Base-by-base conservation (phyloP, 2,329 filamentous ascomycete genomes). In the Albophoma yamanashiensis region DNA sequence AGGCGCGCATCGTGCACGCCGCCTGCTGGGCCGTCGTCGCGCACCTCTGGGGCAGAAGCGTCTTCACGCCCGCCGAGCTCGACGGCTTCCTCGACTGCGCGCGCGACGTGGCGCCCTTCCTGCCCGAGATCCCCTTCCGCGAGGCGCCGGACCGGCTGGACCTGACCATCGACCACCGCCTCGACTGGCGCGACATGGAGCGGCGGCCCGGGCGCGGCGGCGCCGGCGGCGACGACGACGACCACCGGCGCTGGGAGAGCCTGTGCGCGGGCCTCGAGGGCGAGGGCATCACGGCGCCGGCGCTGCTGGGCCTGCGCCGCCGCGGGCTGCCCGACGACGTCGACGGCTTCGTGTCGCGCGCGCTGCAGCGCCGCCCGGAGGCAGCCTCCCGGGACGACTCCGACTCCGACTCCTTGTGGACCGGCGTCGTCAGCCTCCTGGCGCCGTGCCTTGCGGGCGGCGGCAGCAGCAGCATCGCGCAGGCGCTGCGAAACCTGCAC, bases 71-170 rank as follows among this genome's bases (percentile, higher is more conserved):
- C 8, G 61, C 61, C n/a, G 61, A 62, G 52, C 59, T 62, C 27
- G 57, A 62, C 11, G 53, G 59, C 45, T 62, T 62, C 53, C 12
- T 62, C n/a, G 61, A 60, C 53, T 59, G 59, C 43, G 59, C 59
- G 17, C 61, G 59, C 31, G 39, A 59, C 40, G 56, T 56, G 14
- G 34, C 43, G 7, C 61, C 59, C 17, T 62, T 62, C 34, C 31
- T 62, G 38, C 61, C 61, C 9, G 53, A 42, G 17, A 62, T 62
- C 4, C 39, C 43, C 34, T 62, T 62, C 57, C 50, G 58, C 25
- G 61, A 62, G 34, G 40, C 61, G 4, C 61, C 61, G 6, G 61
- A 59, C 25, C 56, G 60, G 27, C 38, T 62, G 34, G 61, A 62
- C 40, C 36, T 56, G 31, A 61, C 59, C 39, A 61, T 62, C 39